phyloP scores from a whole-genome alignment of 345 rosid species.

The Arabidopsis suecica region DNA sequence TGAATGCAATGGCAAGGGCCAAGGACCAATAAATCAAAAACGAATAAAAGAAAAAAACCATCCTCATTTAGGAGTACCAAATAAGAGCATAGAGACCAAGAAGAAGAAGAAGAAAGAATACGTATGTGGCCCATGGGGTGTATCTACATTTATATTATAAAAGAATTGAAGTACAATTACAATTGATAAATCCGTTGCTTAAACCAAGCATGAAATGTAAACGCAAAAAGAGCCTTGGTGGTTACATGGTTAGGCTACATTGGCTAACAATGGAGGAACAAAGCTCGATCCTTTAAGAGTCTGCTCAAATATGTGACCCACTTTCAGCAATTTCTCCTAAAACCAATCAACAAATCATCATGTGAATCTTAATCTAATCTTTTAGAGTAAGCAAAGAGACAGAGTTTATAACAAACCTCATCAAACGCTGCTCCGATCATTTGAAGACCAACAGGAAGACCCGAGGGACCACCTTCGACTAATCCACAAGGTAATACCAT shows the following conservation, averaged over 20 bases:
- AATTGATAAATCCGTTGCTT: constrained; percentile 18
- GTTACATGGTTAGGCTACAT: constrained; percentile 24
- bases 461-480: constrained; percentile 70
- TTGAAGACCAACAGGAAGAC: constrained; percentile 95
- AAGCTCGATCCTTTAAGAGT: constrained; percentile 70
- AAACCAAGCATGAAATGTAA: constrained; percentile 8
- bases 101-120: no score
- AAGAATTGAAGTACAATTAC: constrained; percentile 11
- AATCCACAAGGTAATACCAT: constrained; percentile 91
- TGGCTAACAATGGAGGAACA: constrained; percentile 65
- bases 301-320: constrained; percentile 91
- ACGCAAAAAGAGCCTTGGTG: background rate
- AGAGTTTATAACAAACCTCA: constrained; percentile 57
- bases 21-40: no score
- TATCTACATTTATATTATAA: constrained; percentile 15
- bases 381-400: background rate
- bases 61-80: no score
- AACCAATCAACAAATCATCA: constrained; percentile 19
- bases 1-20: no score
- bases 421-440: constrained; percentile 90
- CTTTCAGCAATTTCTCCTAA: constrained; percentile 76
- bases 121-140: no score
- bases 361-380: constrained; percentile 3
- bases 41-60: no score
- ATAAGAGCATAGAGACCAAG: no score